Evolutionary conservation across 495 filamentous ascomycete genomes (phyloP).

Genomic region (Penicillium antarcticum): DNA sequence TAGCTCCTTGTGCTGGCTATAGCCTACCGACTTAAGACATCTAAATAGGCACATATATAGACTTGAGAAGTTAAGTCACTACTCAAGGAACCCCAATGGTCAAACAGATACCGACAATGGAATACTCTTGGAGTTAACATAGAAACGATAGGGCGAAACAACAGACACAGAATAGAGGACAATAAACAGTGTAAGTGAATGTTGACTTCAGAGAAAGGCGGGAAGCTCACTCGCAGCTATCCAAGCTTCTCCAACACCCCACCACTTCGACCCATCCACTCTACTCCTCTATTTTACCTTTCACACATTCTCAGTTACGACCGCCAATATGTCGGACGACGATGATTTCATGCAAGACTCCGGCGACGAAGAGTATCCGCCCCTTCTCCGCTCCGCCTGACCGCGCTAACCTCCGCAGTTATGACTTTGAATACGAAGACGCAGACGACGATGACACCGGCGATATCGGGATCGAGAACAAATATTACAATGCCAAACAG

Average conservation of each 20-base stretch:
- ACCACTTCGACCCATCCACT: constrained; percentile 3
- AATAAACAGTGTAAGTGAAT: background rate
- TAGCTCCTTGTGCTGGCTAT: too few relatives aligned
- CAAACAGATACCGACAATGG: too few relatives aligned
- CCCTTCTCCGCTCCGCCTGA: constrained; percentile 5
- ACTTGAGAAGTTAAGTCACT: too few relatives aligned
- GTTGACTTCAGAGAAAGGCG: background rate
- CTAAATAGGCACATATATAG: too few relatives aligned
- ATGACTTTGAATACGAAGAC: constrained; percentile 96
- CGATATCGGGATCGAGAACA: constrained; percentile 96
- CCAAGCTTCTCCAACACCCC: constrained; percentile 20
- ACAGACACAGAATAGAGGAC: too few relatives aligned
- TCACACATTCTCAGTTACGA: background rate
- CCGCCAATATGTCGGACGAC: constrained; percentile 78
- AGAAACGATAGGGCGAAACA: too few relatives aligned
- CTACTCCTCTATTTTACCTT: background rate
- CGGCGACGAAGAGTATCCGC: constrained; percentile 70
- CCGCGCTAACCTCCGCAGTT: constrained; percentile 48
- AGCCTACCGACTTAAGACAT: too few relatives aligned
- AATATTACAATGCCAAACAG: constrained; percentile 99
- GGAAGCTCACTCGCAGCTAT: constrained; percentile 5
- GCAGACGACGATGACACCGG: constrained; percentile 83
- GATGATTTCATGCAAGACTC: constrained; percentile 99
- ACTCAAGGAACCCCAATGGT: too few relatives aligned
- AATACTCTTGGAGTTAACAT: too few relatives aligned